A percentile compares a stretch with the other conserved stretches of the same genome.
phyloP scores from a whole-genome alignment of 164 flowering plant species.

The Vitis riparia region DNA sequence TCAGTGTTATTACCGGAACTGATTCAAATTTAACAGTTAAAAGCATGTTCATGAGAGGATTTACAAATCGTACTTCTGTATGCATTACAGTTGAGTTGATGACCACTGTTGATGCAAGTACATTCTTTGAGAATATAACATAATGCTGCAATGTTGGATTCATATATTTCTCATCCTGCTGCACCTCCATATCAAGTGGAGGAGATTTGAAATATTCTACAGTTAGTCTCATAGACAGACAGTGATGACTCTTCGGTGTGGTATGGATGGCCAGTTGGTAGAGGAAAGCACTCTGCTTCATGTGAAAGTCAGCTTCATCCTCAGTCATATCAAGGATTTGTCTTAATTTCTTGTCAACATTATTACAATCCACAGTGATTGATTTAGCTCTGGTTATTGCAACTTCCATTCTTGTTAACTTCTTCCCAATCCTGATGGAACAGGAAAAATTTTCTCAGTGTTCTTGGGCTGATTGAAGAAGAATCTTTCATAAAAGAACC shows the following conservation, averaged over 20 bases:
- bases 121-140: slow-evolving; percentile 77
- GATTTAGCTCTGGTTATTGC: slow-evolving; percentile 68
- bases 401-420: slow-evolving; percentile 60
- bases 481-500: slow-evolving; percentile 1
- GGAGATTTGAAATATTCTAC: slow-evolving; percentile 76
- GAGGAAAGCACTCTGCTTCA: slow-evolving; percentile 94
- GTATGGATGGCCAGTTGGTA: slow-evolving; percentile 90
- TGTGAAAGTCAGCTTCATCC: slow-evolving; percentile 95
- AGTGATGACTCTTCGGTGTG: slow-evolving; percentile 92
- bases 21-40: slow-evolving; percentile 6
- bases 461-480: background rate
- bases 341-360: slow-evolving; percentile 89
- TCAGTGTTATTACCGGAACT: slow-evolving; percentile 1
- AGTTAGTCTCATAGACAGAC: slow-evolving; percentile 86
- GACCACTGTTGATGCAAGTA: slow-evolving; percentile 88
- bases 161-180: slow-evolving; percentile 33
- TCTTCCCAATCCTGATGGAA: slow-evolving; percentile 56
- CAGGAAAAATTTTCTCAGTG: slow-evolving; percentile 11
- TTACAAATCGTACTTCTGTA: slow-evolving; percentile 48
- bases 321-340: slow-evolving; percentile 86
- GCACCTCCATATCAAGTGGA: slow-evolving; percentile 35
- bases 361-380: slow-evolving; percentile 62
- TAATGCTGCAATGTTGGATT: slow-evolving; percentile 65
- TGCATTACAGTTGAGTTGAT: slow-evolving; percentile 86
- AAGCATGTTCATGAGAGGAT: background rate